Evolutionary conservation across 176 grass and related monocot species (phyloP).

Genomic region (Oryza glaberrima): DNA sequence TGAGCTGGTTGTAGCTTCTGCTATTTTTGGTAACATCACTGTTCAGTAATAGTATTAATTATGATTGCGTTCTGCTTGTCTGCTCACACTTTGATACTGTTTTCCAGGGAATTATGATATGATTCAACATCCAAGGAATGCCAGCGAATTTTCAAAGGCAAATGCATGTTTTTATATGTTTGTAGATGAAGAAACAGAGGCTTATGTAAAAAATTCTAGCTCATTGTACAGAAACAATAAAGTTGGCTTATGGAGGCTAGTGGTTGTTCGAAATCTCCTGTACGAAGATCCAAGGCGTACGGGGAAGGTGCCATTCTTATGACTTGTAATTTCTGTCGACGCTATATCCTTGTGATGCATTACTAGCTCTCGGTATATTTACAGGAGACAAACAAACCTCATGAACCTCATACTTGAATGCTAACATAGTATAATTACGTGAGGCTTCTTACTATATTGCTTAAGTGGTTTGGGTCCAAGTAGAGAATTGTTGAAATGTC

Average conservation of each 20-base stretch:
- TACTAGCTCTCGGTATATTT: not conserved
- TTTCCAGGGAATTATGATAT: constrained; percentile 92
- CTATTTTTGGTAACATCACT: constrained; percentile 83
- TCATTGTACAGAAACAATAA: constrained; percentile 54
- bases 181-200: constrained; percentile 92
- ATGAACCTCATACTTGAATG: not conserved
- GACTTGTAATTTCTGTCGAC: constrained; percentile 7
- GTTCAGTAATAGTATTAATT: not conserved
- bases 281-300: constrained; percentile 89
- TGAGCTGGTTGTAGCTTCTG: constrained; percentile 90
- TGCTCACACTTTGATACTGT: constrained; percentile 41
- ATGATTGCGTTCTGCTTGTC: constrained; percentile 13
- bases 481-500: constrained; percentile 1
- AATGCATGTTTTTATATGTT: constrained; percentile 98
- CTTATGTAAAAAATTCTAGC: constrained; percentile 79
- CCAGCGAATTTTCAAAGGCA: constrained; percentile 77
- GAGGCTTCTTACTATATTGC: constrained; percentile 5
- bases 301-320: constrained; percentile 73
- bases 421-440: not conserved
- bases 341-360: not conserved
- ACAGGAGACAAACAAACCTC: not conserved
- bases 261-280: constrained; percentile 86
- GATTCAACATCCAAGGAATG: constrained; percentile 89
- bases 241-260: constrained; percentile 91
- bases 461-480: not conserved